phyloP scores from a whole-genome alignment of 345 rosid genomes.

The Ricinus communis region DNA sequence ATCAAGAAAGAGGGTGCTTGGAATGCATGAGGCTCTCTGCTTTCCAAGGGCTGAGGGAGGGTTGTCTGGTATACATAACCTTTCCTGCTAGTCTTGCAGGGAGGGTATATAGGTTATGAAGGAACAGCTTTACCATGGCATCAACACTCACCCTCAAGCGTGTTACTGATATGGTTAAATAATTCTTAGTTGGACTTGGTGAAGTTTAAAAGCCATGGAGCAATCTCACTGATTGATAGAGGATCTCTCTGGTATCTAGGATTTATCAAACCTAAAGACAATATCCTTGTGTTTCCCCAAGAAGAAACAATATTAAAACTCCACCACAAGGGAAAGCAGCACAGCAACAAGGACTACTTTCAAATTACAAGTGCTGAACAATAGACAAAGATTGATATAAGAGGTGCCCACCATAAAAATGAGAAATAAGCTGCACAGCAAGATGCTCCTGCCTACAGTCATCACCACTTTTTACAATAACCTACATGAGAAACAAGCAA shows the following conservation, averaged over 20 bases:
- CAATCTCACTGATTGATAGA: too few species aligned
- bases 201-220: too few species aligned
- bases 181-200: background rate
- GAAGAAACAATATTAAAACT: too few species aligned
- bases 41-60: background rate
- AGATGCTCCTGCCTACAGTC: conserved; percentile 99
- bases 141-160: background rate
- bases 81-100: background rate
- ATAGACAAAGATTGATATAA: background rate
- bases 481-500: conserved; percentile 40
- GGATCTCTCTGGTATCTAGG: too few species aligned
- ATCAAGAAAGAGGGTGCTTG: too few species aligned
- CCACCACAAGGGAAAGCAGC: background rate
- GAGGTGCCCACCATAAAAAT: conserved; percentile 76
- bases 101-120: background rate
- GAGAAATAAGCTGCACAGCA: conserved; percentile 98
- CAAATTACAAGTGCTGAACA: background rate
- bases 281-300: background rate
- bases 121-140: background rate
- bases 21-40: background rate
- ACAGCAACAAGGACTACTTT: background rate
- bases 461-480: conserved; percentile 97
- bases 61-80: background rate
- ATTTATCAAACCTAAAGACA: conserved; percentile 5
- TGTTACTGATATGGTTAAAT: background rate